phyloP scores from a whole-genome alignment of 805 yeast species.

The Kluyveromyces wickerhamii region DNA sequence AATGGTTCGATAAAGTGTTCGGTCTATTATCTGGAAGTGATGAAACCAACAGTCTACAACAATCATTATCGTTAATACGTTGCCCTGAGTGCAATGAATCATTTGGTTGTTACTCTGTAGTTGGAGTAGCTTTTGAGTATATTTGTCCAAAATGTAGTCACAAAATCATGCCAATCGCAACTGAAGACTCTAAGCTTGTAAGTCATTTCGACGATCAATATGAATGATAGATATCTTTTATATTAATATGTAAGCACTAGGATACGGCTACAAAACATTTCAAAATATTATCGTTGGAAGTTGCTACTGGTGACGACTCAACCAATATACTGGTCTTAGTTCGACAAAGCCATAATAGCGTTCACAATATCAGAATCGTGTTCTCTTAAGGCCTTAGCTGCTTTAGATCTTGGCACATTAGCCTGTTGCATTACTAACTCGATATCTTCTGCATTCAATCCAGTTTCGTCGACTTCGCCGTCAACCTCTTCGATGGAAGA shows the following conservation, averaged over 20 bases:
- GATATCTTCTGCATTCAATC: conserved; percentile 74
- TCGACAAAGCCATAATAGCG: conserved; percentile 78
- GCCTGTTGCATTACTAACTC: conserved; percentile 88
- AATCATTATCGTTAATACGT: conserved; percentile 13
- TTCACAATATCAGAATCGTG: conserved; percentile 93
- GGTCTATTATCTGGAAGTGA: conserved; percentile 26
- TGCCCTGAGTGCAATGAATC: conserved; percentile 21
- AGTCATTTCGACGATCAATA: too few relatives aligned
- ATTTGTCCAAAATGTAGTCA: conserved; percentile 24
- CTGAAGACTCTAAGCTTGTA: too few relatives aligned
- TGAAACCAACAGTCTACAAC: conserved; percentile 10
- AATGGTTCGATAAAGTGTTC: conserved; percentile 30
- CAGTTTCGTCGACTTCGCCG: conserved; percentile 76
- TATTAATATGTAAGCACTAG: too few relatives aligned
- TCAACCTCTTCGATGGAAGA: conserved; percentile 40
- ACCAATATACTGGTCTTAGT: too few relatives aligned
- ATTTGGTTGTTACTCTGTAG: conserved; percentile 20
- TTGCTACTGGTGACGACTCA: too few relatives aligned
- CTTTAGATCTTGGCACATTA: conserved; percentile 80
- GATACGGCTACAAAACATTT: too few relatives aligned
- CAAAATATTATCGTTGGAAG: too few relatives aligned
- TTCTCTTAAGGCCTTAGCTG: conserved; percentile 80
- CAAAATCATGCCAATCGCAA: conserved; percentile 3
- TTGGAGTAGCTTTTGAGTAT: conserved; percentile 17
- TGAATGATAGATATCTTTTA: too few relatives aligned